Conservation (phyloP, 1,284 basidiomycete genomes). For the Pholiota adiposa region DNA sequence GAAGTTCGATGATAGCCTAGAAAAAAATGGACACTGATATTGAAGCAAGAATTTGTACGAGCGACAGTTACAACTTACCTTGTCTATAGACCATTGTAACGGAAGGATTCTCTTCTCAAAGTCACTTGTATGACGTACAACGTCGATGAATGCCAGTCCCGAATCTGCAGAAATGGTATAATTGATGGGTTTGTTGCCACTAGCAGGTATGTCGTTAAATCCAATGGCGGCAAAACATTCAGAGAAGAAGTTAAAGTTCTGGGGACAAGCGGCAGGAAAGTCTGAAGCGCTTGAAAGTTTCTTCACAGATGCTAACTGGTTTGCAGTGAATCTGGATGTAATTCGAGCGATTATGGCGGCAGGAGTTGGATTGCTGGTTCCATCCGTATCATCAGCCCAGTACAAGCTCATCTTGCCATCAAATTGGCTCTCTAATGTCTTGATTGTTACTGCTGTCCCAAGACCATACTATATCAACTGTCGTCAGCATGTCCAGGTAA, state of each 20-base stretch:
- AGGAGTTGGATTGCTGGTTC: slow-evolving; percentile 40
- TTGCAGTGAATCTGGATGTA: slow-evolving; percentile 21
- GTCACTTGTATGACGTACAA: slow-evolving; percentile 67
- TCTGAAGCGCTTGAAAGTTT: slow-evolving; percentile 50
- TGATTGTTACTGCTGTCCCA: slow-evolving; percentile 58
- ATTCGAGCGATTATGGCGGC: slow-evolving; percentile 21
- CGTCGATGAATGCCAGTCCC: slow-evolving; percentile 69
- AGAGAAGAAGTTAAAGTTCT: slow-evolving; percentile 75
- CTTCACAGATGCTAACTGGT: slow-evolving; percentile 42
- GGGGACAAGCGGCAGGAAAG: slow-evolving; percentile 64
- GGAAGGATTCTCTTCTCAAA: slow-evolving; percentile 74
- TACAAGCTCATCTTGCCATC: slow-evolving; percentile 57
- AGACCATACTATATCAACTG: slow-evolving; percentile 57
- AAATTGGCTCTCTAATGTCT: slow-evolving; percentile 51
- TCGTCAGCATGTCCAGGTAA: neutral
- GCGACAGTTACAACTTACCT: slow-evolving; percentile 37
- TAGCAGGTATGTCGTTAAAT: slow-evolving; percentile 61
- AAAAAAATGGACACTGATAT: neutral
- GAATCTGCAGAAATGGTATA: slow-evolving; percentile 78
- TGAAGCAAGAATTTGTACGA: neutral
- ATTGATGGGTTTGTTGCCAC: slow-evolving; percentile 47
- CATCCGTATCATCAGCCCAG: slow-evolving; percentile 67
- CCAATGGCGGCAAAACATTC: slow-evolving; percentile 74
- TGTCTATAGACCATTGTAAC: slow-evolving; percentile 78
- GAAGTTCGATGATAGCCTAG: slow-evolving; percentile 52